Evolutionary conservation across 106 monocot species (phyloP), one percentile per base, ranked within the genome.

Genomic region (Phalaenopsis aphrodite): DNA sequence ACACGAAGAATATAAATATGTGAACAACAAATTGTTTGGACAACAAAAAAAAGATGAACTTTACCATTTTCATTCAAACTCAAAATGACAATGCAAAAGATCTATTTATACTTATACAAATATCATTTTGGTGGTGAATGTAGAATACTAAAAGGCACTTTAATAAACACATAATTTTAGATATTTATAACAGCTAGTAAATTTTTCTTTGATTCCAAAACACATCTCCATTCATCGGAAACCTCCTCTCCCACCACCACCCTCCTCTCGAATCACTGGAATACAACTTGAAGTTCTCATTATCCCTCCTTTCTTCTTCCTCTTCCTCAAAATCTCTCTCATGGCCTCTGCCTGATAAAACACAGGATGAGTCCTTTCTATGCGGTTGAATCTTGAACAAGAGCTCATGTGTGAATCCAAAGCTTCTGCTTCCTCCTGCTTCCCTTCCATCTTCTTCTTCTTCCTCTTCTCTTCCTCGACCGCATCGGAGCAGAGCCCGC

Each of bases 401-500:
- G 85, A 81, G 64, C 75, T 79, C 83, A 85, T 82, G 81, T 93
- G 93, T 2, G 76, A 56, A 2, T 79, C 58, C 1, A 93, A 67
- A 0, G 93, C 93, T 38, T 85, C 86, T 1, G 42, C 74, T 45
- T 56, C 61, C 48, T 45, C 45, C 45, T 48, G 9, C 57, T 47
- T 68, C 11, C 85, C 85, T 2, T 82, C 88, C 11, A 48, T 48
- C 48, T 48, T 48, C 48, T 48, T 48, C 55, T 86, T 90, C 83
- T 84, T 90, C 79, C 72, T 80, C 79, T 72, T 47, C 79, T 93
- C 93, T 77, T 90, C 90, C 78, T 90, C 83, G 58, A 93, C 90
- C 1, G 93, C 93, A 78, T 85, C 88, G 3, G 90, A 82, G 86
- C 93, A 93, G 73, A 93, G 83, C 43, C 93, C 91, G 55, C 93